Evolutionary conservation across 192 early-diverging fungal species (phyloP), one percentile per base, ranked within the genome.

Genomic region (Umbelopsis isabellina): DNA sequence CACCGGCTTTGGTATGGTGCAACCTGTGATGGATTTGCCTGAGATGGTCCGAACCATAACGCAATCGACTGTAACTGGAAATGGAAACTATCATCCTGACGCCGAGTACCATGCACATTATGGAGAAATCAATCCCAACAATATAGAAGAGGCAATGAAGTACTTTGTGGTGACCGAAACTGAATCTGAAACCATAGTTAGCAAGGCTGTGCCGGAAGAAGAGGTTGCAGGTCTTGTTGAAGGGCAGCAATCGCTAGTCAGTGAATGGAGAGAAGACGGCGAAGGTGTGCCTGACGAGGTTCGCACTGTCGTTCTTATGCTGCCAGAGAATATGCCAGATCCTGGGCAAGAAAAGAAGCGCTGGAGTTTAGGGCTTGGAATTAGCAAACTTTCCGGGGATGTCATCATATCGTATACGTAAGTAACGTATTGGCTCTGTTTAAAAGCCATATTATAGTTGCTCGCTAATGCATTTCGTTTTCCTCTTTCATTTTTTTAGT

Each of bases 371-470:
- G 46, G 27, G 11, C 18, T 61, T n/a, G 55, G 30, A 13, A 30
- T 61, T 16, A 61, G 55, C 30, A 51, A 69, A 27, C 33, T 69
- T 1, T 69, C 67, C 10, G 25, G 15, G 1, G 49, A 49, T 69
- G 48, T 69, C 33, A 73, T 73, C 41, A n/a, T 69, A 12, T 53
- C 67, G 3, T 73, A 77, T 46, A 72, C 71, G 76, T 77, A 73
- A 50, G 67, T 66, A n/a, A 18, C 15, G 13, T 46, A 30, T 35
- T 67, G 23, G 3, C 46, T 16, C 41, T 66, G 52, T 30, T 41
- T 6, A 11, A 1, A 11, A 1, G 35, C 37, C 2, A 20, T 33
- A 58, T 23, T 30, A 11, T 11, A 49, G 41, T 23, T 58, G 46
- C 44, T 66, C 16, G 22, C 21, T 30, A 30, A 30, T 30, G 27